Conservation (phyloP, 176 grass and related monocot species). For the Lolium perenne region DNA sequence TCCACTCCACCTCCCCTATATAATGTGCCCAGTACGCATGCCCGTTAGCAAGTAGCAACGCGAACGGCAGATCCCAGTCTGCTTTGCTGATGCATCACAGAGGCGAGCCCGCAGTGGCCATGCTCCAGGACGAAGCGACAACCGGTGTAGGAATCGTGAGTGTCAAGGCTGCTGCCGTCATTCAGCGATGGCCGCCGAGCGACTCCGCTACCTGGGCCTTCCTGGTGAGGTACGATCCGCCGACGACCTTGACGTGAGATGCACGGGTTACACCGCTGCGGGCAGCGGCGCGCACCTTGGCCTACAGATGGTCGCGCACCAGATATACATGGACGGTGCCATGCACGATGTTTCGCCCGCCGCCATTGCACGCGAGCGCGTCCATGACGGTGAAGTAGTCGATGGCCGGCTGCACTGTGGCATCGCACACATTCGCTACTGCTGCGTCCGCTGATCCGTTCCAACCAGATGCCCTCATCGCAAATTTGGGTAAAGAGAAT, state of each 20-base stretch:
- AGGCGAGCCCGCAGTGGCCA: conserved; percentile 37
- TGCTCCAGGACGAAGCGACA: conserved; percentile 35
- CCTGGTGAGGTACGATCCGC: conserved; percentile 41
- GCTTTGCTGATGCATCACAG: conserved; percentile 55
- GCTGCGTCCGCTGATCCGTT: too few species aligned
- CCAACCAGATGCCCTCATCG: too few species aligned
- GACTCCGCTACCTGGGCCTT: conserved; percentile 42
- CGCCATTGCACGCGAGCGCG: conserved; percentile 56
- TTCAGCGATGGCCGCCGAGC: conserved; percentile 72
- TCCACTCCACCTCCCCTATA: too few species aligned
- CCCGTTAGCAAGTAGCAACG: conserved; percentile 92
- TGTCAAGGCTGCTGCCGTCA: conserved; percentile 67
- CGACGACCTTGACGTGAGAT: conserved; percentile 74
- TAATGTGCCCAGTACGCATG: too few species aligned
- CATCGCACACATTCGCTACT: too few species aligned
- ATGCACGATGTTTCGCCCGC: conserved; percentile 53
- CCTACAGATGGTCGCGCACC: conserved; percentile 59
- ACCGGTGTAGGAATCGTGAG: conserved; percentile 76
- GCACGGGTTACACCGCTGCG: conserved; percentile 48
- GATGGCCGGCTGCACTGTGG: background rate
- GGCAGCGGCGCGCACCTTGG: conserved; percentile 46
- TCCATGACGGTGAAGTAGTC: too few species aligned
- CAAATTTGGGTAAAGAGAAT: too few species aligned
- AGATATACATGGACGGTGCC: conserved; percentile 80
- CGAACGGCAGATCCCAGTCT: conserved; percentile 72